These are phyloP conservation scores for Cubamyces lactineus DNA, from an alignment of 768 basidiomycete genomes.

Conservation along the genomic window DNA sequence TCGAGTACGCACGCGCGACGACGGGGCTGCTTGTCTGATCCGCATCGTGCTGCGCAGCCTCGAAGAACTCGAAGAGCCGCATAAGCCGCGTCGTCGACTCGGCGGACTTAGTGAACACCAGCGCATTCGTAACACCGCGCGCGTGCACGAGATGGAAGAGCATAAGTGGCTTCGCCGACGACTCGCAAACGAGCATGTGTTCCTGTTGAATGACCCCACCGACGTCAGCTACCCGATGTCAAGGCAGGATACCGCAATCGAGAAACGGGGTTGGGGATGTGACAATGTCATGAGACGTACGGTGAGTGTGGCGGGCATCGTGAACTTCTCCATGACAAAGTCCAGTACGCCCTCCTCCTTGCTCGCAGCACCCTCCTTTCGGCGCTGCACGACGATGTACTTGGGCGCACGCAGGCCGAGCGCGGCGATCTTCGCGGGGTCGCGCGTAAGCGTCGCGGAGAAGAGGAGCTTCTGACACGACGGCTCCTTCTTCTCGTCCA, in stretches of 20 bases:
- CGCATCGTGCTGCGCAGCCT: slow-evolving; percentile 38
- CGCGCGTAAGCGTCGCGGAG: slow-evolving; percentile 92
- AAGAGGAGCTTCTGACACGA: slow-evolving; percentile 96
- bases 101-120: slow-evolving; percentile 97
- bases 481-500: slow-evolving; percentile 57
- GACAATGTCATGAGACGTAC: slow-evolving; percentile 44
- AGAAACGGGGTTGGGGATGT: no score
- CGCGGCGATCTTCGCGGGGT: slow-evolving; percentile 90
- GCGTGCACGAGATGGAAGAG: slow-evolving; percentile 84
- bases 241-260: no score
- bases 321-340: slow-evolving; percentile 73
- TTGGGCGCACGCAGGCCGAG: slow-evolving; percentile 78
- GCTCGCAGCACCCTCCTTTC: slow-evolving; percentile 35
- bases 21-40: slow-evolving; percentile 31
- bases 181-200: slow-evolving; percentile 79
- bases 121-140: slow-evolving; percentile 61
- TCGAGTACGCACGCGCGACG: slow-evolving; percentile 78
- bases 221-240: no score
- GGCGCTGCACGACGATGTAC: slow-evolving; percentile 83
- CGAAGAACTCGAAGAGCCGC: slow-evolving; percentile 79
- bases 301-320: slow-evolving; percentile 77
- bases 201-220: slow-evolving; percentile 53
- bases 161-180: slow-evolving; percentile 83
- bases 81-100: slow-evolving; percentile 88
- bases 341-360: slow-evolving; percentile 47